These are phyloP conservation scores for Groenewaldozyma salmanticensis DNA, from an alignment of 805 yeast genomes.

Conservation along the genomic window DNA sequence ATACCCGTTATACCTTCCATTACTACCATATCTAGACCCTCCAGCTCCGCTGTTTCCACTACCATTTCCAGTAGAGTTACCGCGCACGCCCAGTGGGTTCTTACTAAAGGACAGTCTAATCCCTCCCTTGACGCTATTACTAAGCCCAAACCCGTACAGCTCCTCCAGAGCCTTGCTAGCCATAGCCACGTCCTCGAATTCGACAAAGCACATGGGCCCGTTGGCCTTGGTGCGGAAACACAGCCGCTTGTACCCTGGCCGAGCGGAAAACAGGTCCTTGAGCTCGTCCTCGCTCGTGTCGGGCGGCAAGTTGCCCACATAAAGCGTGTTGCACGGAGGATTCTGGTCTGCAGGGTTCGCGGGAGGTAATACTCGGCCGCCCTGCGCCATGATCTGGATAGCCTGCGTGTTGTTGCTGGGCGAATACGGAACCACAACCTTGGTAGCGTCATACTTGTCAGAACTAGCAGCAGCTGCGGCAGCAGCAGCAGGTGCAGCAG, in stretches of 20 bases:
- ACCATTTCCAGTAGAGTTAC: slow-evolving; percentile 25
- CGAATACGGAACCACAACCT: slow-evolving; percentile 24
- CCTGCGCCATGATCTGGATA: slow-evolving; percentile 29
- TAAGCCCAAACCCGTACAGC: slow-evolving; percentile 83
- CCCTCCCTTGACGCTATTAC: slow-evolving; percentile 87
- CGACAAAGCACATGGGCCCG: slow-evolving; percentile 99
- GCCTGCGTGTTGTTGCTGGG: slow-evolving; percentile 25
- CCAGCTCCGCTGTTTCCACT: slow-evolving; percentile 1
- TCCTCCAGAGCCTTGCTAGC: slow-evolving; percentile 94
- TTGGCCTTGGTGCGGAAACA: slow-evolving; percentile 78
- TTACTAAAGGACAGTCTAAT: slow-evolving; percentile 89
- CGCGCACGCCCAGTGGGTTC: slow-evolving; percentile 94
- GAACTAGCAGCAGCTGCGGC: slow-evolving; percentile 3
- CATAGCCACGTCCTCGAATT: slow-evolving; percentile 88
- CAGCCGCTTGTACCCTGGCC: slow-evolving; percentile 84
- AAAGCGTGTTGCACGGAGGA: slow-evolving; percentile 95
- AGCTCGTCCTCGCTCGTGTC: slow-evolving; percentile 93
- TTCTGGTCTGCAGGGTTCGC: slow-evolving; percentile 99
- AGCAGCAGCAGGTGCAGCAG: slow-evolving; percentile 2
- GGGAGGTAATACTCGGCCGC: slow-evolving; percentile 34
- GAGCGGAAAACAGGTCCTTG: slow-evolving; percentile 75
- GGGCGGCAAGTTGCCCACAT: slow-evolving; percentile 95
- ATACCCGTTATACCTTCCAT: no score
- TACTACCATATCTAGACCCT: not conserved
- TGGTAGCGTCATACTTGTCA: slow-evolving; percentile 12